Percentiles rank a stretch among this genome's conserved stretches.
These are phyloP conservation scores for Astrocystis sublimbata DNA, from an alignment of 495 filamentous ascomycete genomes.

Conservation along the genomic window DNA sequence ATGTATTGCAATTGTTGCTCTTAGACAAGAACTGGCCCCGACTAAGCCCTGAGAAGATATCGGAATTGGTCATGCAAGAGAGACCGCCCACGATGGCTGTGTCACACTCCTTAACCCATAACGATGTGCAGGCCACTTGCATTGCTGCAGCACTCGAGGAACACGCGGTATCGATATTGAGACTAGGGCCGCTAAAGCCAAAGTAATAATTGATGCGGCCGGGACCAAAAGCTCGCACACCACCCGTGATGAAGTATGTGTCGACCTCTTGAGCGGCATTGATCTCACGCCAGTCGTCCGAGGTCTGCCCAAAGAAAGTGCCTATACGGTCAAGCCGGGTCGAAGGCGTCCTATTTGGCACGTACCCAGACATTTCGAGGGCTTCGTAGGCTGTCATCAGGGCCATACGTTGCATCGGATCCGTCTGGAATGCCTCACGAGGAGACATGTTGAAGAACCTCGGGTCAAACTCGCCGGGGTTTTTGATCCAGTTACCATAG, in stretches of 20 bases:
- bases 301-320: conserved; percentile 91
- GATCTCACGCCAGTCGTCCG: conserved; percentile 89
- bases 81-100: conserved; percentile 82
- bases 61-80: conserved; percentile 76
- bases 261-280: conserved; percentile 89
- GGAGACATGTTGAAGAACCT: conserved; percentile 97
- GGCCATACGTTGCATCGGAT: conserved; percentile 85
- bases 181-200: conserved; percentile 83
- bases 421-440: conserved; percentile 83
- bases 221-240: conserved; percentile 82
- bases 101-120: conserved; percentile 82
- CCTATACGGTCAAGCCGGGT: conserved; percentile 83
- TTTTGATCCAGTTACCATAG: conserved; percentile 87
- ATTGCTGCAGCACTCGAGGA: conserved; percentile 83
- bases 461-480: conserved; percentile 82
- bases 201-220: conserved; percentile 87
- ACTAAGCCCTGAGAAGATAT: conserved; percentile 81
- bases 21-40: conserved; percentile 81
- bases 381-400: conserved; percentile 87
- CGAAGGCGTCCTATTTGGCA: conserved; percentile 81
- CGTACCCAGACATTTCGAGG: conserved; percentile 86
- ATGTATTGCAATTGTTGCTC: conserved; percentile 78
- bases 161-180: conserved; percentile 87
- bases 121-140: conserved; percentile 77
- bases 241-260: conserved; percentile 91